These are phyloP conservation scores for Camellia lanceoleosa DNA, from an alignment of 148 eudicot genomes.

Conservation along the genomic window DNA sequence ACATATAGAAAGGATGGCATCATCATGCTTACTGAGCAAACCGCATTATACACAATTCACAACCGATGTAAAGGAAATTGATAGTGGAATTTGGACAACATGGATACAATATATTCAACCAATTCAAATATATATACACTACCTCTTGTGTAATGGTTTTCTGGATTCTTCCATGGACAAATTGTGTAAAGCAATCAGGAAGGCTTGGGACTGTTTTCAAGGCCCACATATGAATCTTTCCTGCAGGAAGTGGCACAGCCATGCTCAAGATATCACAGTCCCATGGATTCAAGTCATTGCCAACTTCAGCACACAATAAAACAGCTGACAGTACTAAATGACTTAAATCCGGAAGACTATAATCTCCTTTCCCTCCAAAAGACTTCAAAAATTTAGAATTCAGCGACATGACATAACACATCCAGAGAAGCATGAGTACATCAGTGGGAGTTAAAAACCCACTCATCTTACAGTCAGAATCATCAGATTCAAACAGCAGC, in stretches of 20 bases:
- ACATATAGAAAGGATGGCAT: too few relatives aligned
- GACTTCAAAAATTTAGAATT: conserved; percentile 27
- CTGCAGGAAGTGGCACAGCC: conserved; percentile 56
- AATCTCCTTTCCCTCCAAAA: conserved; percentile 21
- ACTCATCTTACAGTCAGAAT: conserved; percentile 53
- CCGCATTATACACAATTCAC: not conserved
- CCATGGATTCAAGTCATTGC: conserved; percentile 44
- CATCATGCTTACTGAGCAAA: not conserved
- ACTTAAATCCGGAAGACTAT: conserved; percentile 60
- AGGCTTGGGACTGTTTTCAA: conserved; percentile 66
- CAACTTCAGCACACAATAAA: conserved; percentile 47
- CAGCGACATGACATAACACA: conserved; percentile 70
- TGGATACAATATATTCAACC: not conserved
- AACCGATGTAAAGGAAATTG: not conserved
- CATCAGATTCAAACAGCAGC: conserved; percentile 49
- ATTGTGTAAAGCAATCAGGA: conserved; percentile 65
- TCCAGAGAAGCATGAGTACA: conserved; percentile 59
- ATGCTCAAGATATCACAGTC: conserved; percentile 33
- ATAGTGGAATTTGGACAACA: not conserved
- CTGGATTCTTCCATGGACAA: conserved; percentile 50
- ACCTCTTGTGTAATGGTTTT: conserved; percentile 48
- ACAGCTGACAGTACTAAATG: conserved; percentile 71
- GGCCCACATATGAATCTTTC: conserved; percentile 70
- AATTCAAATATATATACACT: conserved; percentile 14
- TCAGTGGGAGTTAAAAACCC: conserved; percentile 59